Conservation (phyloP, 2,329 filamentous ascomycete genomes). For the Hypoxylon sp. region DNA sequence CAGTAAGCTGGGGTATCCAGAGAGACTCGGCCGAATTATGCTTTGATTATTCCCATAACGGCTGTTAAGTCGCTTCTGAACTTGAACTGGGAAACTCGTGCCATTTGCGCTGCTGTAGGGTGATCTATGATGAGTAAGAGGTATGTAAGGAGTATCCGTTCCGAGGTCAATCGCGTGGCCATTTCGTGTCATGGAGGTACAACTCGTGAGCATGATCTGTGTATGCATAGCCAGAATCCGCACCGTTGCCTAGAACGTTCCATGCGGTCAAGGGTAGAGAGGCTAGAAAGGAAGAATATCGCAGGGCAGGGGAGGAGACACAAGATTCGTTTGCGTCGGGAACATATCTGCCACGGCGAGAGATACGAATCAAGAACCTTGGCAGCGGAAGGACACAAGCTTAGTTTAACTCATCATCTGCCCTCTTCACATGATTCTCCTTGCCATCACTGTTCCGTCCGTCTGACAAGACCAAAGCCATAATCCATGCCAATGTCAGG, state of each 20-base stretch:
- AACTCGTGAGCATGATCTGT: neutral
- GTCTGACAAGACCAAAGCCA: conserved; percentile 1
- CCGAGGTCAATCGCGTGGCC: conserved; percentile 1
- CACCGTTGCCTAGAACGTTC: neutral
- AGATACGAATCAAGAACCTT: neutral
- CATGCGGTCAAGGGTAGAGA: neutral
- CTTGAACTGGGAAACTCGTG: conserved; percentile 3
- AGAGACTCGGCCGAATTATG: neutral
- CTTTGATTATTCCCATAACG: neutral
- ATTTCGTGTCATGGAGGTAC: neutral
- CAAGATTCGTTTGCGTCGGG: too few relatives aligned
- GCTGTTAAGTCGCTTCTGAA: neutral
- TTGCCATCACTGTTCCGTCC: neutral
- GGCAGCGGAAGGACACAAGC: neutral
- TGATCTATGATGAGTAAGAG: neutral
- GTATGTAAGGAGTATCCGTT: neutral
- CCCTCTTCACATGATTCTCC: neutral
- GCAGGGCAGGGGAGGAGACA: neutral
- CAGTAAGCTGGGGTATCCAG: neutral
- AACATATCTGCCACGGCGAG: too few relatives aligned
- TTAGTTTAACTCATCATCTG: neutral
- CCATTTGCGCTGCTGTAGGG: neutral
- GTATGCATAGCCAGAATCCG: neutral
- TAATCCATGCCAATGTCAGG: neutral
- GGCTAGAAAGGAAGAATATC: too few relatives aligned